Evolutionary conservation across 2,329 filamentous ascomycete species (phyloP), one percentile per base, ranked within the genome.

Genomic region (Alternaria conjuncta): DNA sequence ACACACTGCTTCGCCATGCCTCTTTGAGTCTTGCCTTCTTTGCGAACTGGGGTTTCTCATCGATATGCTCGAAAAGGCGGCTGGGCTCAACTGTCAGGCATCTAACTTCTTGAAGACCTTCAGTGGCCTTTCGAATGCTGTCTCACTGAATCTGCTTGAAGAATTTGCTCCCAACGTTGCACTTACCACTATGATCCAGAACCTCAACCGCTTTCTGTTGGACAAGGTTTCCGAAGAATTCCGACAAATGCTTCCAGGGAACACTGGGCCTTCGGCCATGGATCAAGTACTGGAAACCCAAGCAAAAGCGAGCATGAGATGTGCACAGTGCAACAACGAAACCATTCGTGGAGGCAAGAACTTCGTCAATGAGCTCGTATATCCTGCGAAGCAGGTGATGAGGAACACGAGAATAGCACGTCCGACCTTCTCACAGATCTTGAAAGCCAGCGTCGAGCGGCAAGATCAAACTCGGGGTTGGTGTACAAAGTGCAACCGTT

Each of bases 31-130:
- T 30, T 99, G 96, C 79, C 84, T 99, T 45, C 83, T 99, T 2
- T 99, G 96, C 80, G 96, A 99, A 80, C 85, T 99, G 69, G 96
- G 96, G 1, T 99, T 96, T 77, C 84, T 99, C 10, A 96, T 97
- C 72, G 96, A 99, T 76, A 99, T 99, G 96, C 86, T 99, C 23
- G 92, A 98, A 73, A 99, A 98, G 78, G 96, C 96, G 3, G 91
- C 92, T 66, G 95, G 94, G 0, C 91, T 94, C 60, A 97, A 96
- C 63, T 99, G 96, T 71, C 96, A 99, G 77, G 96, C 96, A 13
- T 97, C 95, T 0, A 99, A 99, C 75, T 87, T 99, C 66, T 84
- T 98, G 30, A 97, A 96, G 79, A 92, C 94, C 0, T 90, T 99
- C 61, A 94, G 92, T 77, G 91, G 90, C 68, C 90, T 94, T 65